These are phyloP conservation scores for Botrytis pseudocinerea DNA, from an alignment of 2,329 filamentous ascomycete species.

Conservation along the genomic window DNA sequence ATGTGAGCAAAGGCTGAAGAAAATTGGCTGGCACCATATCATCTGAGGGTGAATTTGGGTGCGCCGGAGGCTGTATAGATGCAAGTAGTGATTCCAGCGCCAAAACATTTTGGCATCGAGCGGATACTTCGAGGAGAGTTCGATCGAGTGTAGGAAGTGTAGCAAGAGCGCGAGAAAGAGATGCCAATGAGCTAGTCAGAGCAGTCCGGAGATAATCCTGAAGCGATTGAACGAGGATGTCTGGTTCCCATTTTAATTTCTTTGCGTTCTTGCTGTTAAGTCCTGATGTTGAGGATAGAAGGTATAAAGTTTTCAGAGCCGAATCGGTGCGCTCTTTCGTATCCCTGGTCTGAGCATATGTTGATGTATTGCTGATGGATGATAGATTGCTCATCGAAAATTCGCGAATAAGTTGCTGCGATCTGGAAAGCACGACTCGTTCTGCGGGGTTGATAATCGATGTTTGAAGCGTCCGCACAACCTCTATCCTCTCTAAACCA, in stretches of 20 bases:
- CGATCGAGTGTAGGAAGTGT: conserved; percentile 81
- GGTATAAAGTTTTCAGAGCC: conserved; percentile 74
- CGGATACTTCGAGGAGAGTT: conserved; percentile 76
- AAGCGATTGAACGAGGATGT: conserved; percentile 71
- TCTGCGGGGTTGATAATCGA: conserved; percentile 72
- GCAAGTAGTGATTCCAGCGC: conserved; percentile 78
- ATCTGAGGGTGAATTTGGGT: conserved; percentile 59
- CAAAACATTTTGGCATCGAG: conserved; percentile 87
- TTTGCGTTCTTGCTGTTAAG: conserved; percentile 45
- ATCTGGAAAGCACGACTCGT: conserved; percentile 67
- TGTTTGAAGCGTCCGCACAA: conserved; percentile 68
- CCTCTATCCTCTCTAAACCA: conserved; percentile 72
- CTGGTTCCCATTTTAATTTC: conserved; percentile 53
- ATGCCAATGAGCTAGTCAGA: conserved; percentile 74
- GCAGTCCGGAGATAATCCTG: conserved; percentile 81
- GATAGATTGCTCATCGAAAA: conserved; percentile 70
- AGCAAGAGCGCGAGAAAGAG: conserved; percentile 72
- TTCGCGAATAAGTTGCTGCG: conserved; percentile 78
- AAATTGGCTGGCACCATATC: conserved; percentile 49
- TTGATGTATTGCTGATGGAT: conserved; percentile 49
- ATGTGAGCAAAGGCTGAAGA: conserved; percentile 68
- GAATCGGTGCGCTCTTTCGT: conserved; percentile 71
- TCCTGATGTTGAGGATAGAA: conserved; percentile 69
- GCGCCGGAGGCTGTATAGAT: conserved; percentile 63
- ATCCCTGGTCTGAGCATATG: conserved; percentile 69